Evolutionary conservation across 305 asterid genomes (phyloP), one percentile per base, ranked within the genome.

Genomic region (Fraxinus albicans): DNA sequence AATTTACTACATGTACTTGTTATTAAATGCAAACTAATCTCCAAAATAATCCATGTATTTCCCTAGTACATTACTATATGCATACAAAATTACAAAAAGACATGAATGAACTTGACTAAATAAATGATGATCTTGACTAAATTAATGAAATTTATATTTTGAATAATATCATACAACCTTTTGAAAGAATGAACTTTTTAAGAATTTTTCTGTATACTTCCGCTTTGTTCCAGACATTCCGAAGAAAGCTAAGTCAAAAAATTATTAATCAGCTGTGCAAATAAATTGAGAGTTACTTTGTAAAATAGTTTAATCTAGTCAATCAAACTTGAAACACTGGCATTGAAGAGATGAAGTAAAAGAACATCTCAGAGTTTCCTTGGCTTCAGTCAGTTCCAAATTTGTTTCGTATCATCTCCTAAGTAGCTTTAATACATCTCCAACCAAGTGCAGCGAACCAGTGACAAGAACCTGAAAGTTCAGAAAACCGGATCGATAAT

Each of bases 401-500:
- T 55, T 72, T 6, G 6, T 77, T 60, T 42, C 1, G 10, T 21
- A 58, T 92, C 87, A 92, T 84, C 92, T 90, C 79, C 88, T 84
- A n/a, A 95, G 90, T 47, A 95, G 90, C 87, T 92, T 95, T 65
- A 95, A 63, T 44, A 94, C 99, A 76, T 95, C 99, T 78, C 99
- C 98, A 38, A 95, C 99, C 74, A 95, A 88, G 89, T 94, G 99
- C 81, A 95, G 80, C 6, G 98, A 95, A 25, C 98, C 99, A 23
- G 97, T 94, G 70, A 94, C 99, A 77, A 95, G 97, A 88, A 95
- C 99, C 99, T 94, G 87, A 13, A 81, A 25, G 81, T 78, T 36
- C 79, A 78, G 53, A 47, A 70, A 35, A 42, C 12, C 4, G 3
- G 44, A 1, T 21, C 53, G 21, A n/a, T 69, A 73, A 73, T 81